Evolutionary conservation across 1,284 basidiomycete species (phyloP), one percentile per base, ranked within the genome.

Genomic region (Trametes pubescens): DNA sequence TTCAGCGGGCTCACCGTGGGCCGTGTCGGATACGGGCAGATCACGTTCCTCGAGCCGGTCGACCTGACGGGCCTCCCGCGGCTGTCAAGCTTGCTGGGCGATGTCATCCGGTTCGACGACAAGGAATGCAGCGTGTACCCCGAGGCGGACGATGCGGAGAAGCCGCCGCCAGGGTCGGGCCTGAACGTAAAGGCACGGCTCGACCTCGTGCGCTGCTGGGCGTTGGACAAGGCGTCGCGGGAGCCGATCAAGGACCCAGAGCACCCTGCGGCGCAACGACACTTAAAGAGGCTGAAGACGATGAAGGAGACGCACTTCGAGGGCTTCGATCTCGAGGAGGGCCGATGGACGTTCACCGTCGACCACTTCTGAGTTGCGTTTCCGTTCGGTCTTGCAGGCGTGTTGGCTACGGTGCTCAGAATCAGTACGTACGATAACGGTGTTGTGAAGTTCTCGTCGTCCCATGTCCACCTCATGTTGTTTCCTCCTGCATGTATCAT

Each of bases 111-210:
- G 57, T 96, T 99, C 74, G 92, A 95, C 64, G 90, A 95, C 75
- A 93, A 94, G 80, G 94, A 98, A 76, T 93, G 94, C 72, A 90
- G 88, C 61, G 95, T 99, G 54, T 99, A 99, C 77, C 95, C 96
- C 2, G 95, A 98, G 68, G 89, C 87, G 61, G 89, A 90, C 59
- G 87, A 91, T 22, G 84, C 84, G 55, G 89, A 94, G 75, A 95
- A 95, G 73, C 92, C 93, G 1, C 84, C 87, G 6, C 84, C 88
- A 29, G 96, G 97, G 29, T 82, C 90, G 38, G 98, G 96, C 14
- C 82, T 99, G 64, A 99, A 99, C 74, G 94, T 96, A 16, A 88
- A 86, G 32, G 95, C 97, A 22, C 84, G 85, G 64, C 89, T 99
- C 71, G 84, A 86, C 56, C 82, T 99, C 38, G 81, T 94, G 67